phyloP scores from a whole-genome alignment of 2,329 filamentous ascomycete genomes.

The Hypoxylon sp. region DNA sequence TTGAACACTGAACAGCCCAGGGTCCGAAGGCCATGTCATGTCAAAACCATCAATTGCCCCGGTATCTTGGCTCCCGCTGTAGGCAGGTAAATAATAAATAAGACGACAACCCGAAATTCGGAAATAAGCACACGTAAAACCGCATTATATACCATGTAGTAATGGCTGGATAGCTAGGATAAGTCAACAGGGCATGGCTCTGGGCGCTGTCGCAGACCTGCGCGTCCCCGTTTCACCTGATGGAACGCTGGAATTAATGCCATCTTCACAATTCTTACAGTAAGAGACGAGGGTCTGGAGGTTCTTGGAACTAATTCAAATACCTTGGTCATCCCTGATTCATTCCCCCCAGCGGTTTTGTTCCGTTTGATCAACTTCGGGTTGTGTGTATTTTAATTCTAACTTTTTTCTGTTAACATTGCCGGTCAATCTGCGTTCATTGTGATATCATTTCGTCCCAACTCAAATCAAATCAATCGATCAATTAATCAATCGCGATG shows the following conservation, averaged over 20 bases:
- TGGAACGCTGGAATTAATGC: constrained; percentile 17
- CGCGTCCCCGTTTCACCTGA: constrained; percentile 36
- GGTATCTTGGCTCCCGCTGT: constrained; percentile 2
- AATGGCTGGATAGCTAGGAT: too few relatives aligned
- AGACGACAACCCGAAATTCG: too few relatives aligned
- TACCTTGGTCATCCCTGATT: constrained; percentile 16
- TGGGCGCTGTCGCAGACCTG: constrained; percentile 38
- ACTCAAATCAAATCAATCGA: too few relatives aligned
- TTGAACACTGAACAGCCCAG: neutral
- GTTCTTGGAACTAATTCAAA: constrained; percentile 24
- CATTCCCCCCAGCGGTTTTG: constrained; percentile 1
- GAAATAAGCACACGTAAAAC: too few relatives aligned
- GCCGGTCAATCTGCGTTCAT: constrained; percentile 34
- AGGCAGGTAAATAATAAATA: neutral
- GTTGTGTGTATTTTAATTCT: constrained; percentile 8
- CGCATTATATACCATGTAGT: neutral
- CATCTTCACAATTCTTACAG: too few relatives aligned
- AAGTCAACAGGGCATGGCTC: too few relatives aligned
- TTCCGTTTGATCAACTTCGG: constrained; percentile 16
- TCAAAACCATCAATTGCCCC: constrained; percentile 19
- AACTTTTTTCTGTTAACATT: constrained; percentile 15
- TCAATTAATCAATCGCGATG: constrained; percentile 44
- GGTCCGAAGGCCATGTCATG: too few relatives aligned
- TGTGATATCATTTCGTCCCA: constrained; percentile 11
- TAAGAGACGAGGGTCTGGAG: too few relatives aligned